Evolutionary conservation across 768 basidiomycete species (phyloP).

Genomic region (Lactarius vividus): DNA sequence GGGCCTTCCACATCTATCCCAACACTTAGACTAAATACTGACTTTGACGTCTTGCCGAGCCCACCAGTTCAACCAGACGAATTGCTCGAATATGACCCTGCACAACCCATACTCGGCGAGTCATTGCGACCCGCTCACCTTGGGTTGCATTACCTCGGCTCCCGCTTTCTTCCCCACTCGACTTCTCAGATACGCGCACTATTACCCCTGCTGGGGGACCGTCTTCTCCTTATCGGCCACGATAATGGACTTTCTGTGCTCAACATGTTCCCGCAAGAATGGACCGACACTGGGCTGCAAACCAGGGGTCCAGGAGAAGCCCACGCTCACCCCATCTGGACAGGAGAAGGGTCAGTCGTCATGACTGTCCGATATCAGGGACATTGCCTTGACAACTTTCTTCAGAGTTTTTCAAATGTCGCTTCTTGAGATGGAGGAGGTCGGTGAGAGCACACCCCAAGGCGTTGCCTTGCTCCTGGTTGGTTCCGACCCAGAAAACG

Average conservation of each 20-base stretch:
- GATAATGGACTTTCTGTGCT: slow-evolving; percentile 78
- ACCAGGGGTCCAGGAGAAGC: slow-evolving; percentile 71
- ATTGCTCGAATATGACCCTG: slow-evolving; percentile 15
- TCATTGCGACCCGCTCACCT: slow-evolving; percentile 60
- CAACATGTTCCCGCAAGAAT: slow-evolving; percentile 78
- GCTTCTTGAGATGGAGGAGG: slow-evolving; percentile 59
- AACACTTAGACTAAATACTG: slow-evolving; percentile 31
- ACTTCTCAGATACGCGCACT: slow-evolving; percentile 72
- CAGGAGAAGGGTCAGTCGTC: slow-evolving; percentile 64
- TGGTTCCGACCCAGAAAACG: slow-evolving; percentile 54
- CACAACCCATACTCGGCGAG: slow-evolving; percentile 48
- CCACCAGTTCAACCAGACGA: slow-evolving; percentile 26
- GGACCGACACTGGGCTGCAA: slow-evolving; percentile 42
- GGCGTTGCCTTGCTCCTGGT: slow-evolving; percentile 79
- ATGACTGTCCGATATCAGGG: not conserved
- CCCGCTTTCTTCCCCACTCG: slow-evolving; percentile 80
- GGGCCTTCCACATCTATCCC: slow-evolving; percentile 14
- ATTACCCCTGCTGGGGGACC: slow-evolving; percentile 63
- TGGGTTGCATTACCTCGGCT: slow-evolving; percentile 75
- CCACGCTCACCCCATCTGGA: slow-evolving; percentile 63
- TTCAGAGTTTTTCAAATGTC: slow-evolving; percentile 74
- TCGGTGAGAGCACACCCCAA: slow-evolving; percentile 57
- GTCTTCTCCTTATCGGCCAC: slow-evolving; percentile 72
- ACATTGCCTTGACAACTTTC: not conserved
- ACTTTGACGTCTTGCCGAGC: slow-evolving; percentile 26